Base-by-base conservation (phyloP, 2,329 filamentous ascomycete genomes). In the Diplocarpon rosae region DNA sequence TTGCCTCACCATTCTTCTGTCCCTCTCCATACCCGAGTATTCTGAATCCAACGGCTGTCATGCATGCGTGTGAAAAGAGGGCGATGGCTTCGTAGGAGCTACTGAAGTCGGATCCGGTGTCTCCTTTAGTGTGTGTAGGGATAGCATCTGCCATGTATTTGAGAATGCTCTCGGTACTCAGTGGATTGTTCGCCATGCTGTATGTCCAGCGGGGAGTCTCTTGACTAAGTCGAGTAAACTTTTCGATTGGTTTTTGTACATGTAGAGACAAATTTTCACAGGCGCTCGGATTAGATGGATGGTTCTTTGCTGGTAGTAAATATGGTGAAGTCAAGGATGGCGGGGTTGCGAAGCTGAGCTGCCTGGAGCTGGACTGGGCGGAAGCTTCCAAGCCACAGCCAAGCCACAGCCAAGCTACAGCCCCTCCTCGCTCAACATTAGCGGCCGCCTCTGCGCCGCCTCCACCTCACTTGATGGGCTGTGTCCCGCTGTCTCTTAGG, bases 21-120 rank as follows among this genome's bases (percentile, higher is more conserved):
- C 90, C 86, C 64, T 96, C 87, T 38, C 82, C 75, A n/a, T 95
- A 80, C 1, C 89, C 89, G 14, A 87, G 66, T 2, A 96, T 71
- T 42, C 81, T 75, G 62, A 95, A 96, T 51, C 80, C 85, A 2
- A 90, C 77, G 8, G 81, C 80, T 17, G 76, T 63, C 79, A 96
- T 85, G 57, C 81, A 87, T 3, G 86, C 83, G 63, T 98, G 90
- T 15, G 81, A 71, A 51, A 93, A 81, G 17, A 96, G 74, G 13
- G 86, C 87, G 49, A 95, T 70, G 38, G 83, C 86, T 66, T 96
- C 89, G 62, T 83, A 86, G 0, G 83, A 75, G 46, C 75, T 81
- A 53, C 80, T 79, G 27, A 89, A 61, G 52, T 78, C 75, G 4
- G 76, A 78, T n/a, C 67, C 69, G 14, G 70, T 69, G 58, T 78